Evolutionary conservation across 1,284 basidiomycete genomes (phyloP).

Genomic region (Schizophyllum amplum): DNA sequence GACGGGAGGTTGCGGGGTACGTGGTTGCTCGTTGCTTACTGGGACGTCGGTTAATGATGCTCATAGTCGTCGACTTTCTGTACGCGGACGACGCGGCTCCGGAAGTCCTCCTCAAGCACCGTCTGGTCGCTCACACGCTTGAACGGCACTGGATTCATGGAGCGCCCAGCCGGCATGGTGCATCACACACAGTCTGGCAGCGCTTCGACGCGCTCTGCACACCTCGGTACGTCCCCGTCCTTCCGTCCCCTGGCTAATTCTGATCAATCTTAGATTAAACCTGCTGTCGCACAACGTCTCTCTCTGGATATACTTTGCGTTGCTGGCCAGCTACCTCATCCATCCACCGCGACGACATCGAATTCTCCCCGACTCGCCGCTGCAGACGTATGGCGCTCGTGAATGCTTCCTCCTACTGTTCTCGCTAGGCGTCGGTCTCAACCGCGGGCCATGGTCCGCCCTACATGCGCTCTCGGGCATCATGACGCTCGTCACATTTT

Average conservation of each 20-base stretch:
- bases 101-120: neutral
- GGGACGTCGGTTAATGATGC: neutral
- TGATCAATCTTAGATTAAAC: neutral
- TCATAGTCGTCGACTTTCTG: neutral
- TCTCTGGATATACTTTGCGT: neutral
- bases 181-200: neutral
- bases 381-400: neutral
- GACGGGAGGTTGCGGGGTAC: neutral
- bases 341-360: neutral
- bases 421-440: neutral
- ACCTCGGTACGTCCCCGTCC: neutral
- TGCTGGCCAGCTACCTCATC: neutral
- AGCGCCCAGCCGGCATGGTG: neutral
- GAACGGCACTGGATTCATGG: neutral
- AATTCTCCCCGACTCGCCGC: neutral
- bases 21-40: neutral
- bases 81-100: neutral
- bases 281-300: neutral
- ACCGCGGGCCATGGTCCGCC: neutral
- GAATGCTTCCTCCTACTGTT: neutral
- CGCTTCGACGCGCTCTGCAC: neutral
- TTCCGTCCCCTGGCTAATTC: neutral
- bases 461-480: neutral
- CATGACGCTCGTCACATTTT: neutral
- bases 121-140: neutral